phyloP scores from a whole-genome alignment of 2,329 filamentous ascomycete species.

The Epichloe gansuensis region DNA sequence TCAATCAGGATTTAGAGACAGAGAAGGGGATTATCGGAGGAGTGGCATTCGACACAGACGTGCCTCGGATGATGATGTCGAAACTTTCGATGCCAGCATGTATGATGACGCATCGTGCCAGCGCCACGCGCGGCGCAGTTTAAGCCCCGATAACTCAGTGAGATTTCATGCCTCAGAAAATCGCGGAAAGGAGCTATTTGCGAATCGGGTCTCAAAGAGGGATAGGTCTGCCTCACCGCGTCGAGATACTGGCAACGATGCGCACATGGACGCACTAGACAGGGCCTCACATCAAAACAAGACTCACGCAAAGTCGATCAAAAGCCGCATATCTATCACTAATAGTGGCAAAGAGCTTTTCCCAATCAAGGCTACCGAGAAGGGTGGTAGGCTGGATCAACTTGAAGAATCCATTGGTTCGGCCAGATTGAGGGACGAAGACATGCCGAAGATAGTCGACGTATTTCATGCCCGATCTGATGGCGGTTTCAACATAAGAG shows the following conservation, averaged over 20 bases:
- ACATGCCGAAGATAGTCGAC: conserved; percentile 45
- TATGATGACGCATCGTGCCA: conserved; percentile 56
- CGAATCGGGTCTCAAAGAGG: conserved; percentile 23
- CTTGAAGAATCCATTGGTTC: conserved; percentile 27
- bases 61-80: conserved; percentile 35
- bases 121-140: conserved; percentile 13
- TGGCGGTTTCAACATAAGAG: conserved; percentile 46
- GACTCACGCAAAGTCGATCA: conserved; percentile 21
- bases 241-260: conserved; percentile 30
- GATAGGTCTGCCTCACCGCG: conserved; percentile 41
- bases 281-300: conserved; percentile 23
- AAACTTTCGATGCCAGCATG: conserved; percentile 60
- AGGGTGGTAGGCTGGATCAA: conserved; percentile 22
- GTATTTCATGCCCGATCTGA: conserved; percentile 29
- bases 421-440: conserved; percentile 23
- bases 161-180: conserved; percentile 26
- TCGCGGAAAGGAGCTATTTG: conserved; percentile 52
- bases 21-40: conserved; percentile 26
- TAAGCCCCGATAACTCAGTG: conserved; percentile 15
- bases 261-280: conserved; percentile 21
- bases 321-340: conserved; percentile 17
- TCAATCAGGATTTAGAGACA: conserved; percentile 51
- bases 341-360: conserved; percentile 27
- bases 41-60: conserved; percentile 22
- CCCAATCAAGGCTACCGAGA: conserved; percentile 19